Percentiles rank a stretch among this genome's conserved stretches.
phyloP scores from a whole-genome alignment of 2,329 filamentous ascomycete genomes.

The Fusarium solani-melongenae region DNA sequence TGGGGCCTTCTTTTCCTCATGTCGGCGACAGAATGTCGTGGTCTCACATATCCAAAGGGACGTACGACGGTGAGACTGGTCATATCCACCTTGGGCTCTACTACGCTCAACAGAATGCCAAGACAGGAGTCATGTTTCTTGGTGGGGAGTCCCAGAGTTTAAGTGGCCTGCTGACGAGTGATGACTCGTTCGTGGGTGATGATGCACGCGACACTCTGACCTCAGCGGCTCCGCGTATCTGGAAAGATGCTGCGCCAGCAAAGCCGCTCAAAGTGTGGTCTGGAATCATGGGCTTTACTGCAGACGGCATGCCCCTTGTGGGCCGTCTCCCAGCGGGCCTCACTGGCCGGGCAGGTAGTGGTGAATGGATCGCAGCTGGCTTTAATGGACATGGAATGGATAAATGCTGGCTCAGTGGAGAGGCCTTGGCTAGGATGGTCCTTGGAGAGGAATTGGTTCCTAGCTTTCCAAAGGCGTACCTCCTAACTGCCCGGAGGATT shows the following conservation, averaged over 20 bases:
- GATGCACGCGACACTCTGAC: slow-evolving; percentile 47
- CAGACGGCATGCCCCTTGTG: slow-evolving; percentile 60
- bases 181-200: slow-evolving; percentile 55
- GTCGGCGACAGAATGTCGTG: slow-evolving; percentile 54
- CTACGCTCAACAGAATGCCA: slow-evolving; percentile 43
- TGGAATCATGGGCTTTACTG: slow-evolving; percentile 58
- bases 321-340: slow-evolving; percentile 52
- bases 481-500: slow-evolving; percentile 12
- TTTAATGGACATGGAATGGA: slow-evolving; percentile 64
- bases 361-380: slow-evolving; percentile 61
- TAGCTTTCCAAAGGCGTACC: slow-evolving; percentile 31
- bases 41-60: slow-evolving; percentile 55
- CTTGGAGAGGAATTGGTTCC: slow-evolving; percentile 31
- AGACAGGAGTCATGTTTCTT: slow-evolving; percentile 59
- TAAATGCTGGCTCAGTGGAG: slow-evolving; percentile 61
- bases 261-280: slow-evolving; percentile 55
- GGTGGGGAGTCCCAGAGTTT: slow-evolving; percentile 59
- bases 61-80: slow-evolving; percentile 61
- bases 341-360: slow-evolving; percentile 26
- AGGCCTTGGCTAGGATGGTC: slow-evolving; percentile 48
- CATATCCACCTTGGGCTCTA: slow-evolving; percentile 43
- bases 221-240: slow-evolving; percentile 52
- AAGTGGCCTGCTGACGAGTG: slow-evolving; percentile 54
- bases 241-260: slow-evolving; percentile 13
- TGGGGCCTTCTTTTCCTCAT: slow-evolving; percentile 46